Percentiles rank a stretch among this genome's conserved stretches.
Evolutionary conservation across 129 eudicot genomes (phyloP).

Genomic region (Cynara cardunculus): DNA sequence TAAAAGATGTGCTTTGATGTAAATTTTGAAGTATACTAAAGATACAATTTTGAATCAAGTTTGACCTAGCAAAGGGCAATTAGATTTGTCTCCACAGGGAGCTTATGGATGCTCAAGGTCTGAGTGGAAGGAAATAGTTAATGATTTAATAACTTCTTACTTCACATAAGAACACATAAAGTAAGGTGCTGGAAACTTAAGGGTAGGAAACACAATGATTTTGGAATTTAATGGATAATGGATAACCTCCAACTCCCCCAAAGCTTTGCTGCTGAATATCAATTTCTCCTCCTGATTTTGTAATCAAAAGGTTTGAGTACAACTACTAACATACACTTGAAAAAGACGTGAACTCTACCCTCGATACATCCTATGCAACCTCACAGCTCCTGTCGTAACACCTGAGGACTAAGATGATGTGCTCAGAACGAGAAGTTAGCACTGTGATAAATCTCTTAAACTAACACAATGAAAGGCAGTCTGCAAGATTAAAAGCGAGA

Average conservation of each 20-base stretch:
- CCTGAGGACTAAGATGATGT: background rate
- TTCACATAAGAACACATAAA: too few species aligned
- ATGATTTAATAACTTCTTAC: background rate
- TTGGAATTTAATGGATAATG: background rate
- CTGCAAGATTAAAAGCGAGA: background rate
- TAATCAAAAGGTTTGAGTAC: background rate
- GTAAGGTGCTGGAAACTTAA: background rate
- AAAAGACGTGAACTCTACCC: background rate
- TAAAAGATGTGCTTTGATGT: background rate
- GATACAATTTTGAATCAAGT: background rate
- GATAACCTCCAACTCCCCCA: too few species aligned
- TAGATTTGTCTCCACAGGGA: background rate
- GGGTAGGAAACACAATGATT: background rate
- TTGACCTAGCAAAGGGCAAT: background rate
- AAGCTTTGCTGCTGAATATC: background rate
- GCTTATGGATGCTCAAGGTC: slow-evolving; percentile 2
- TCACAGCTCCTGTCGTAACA: background rate
- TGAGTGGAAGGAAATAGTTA: background rate
- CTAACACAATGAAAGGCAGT: background rate
- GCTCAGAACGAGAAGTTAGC: background rate
- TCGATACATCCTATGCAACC: background rate
- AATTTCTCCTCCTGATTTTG: background rate
- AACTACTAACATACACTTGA: background rate
- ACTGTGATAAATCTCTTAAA: background rate
- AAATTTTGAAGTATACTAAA: background rate